phyloP scores from a whole-genome alignment of 2,329 filamentous ascomycete species.

The Bipolaris zeicola region DNA sequence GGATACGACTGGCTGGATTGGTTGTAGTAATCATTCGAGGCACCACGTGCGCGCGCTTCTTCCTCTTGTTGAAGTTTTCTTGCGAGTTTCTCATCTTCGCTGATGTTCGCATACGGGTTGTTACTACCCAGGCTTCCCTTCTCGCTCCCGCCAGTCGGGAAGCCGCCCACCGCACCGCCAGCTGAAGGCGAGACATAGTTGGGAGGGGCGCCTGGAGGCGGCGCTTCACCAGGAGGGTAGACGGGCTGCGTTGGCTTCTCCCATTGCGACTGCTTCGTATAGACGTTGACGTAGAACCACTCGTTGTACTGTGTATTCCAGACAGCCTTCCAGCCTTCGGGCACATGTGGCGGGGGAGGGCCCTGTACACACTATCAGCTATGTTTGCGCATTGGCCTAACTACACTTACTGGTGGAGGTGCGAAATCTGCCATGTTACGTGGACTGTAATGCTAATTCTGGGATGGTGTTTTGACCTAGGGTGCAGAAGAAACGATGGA shows the following conservation, averaged over 20 bases:
- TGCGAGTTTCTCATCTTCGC: conserved; percentile 75
- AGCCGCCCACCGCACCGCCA: conserved; percentile 41
- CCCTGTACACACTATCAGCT: conserved; percentile 36
- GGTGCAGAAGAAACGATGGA: background rate
- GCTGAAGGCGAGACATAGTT: conserved; percentile 62
- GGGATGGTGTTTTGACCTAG: background rate
- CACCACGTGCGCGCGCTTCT: conserved; percentile 62
- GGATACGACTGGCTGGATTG: conserved; percentile 15
- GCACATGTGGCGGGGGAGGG: conserved; percentile 65
- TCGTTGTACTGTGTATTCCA: conserved; percentile 88
- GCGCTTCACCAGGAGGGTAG: conserved; percentile 55
- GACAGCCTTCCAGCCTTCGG: conserved; percentile 82
- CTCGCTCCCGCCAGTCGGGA: conserved; percentile 46
- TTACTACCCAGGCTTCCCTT: conserved; percentile 61
- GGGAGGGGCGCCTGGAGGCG: conserved; percentile 68
- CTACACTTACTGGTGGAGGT: conserved; percentile 40
- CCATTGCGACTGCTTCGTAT: conserved; percentile 91
- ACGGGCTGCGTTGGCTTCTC: conserved; percentile 76
- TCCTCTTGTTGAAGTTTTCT: conserved; percentile 83
- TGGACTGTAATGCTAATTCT: background rate
- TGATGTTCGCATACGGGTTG: conserved; percentile 68
- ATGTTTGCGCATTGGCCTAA: conserved; percentile 4
- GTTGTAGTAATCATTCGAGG: conserved; percentile 53
- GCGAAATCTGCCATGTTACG: conserved; percentile 43
- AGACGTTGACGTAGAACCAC: conserved; percentile 92